Evolutionary conservation across 345 rosid species (phyloP).

Genomic region (Acer campestre): DNA sequence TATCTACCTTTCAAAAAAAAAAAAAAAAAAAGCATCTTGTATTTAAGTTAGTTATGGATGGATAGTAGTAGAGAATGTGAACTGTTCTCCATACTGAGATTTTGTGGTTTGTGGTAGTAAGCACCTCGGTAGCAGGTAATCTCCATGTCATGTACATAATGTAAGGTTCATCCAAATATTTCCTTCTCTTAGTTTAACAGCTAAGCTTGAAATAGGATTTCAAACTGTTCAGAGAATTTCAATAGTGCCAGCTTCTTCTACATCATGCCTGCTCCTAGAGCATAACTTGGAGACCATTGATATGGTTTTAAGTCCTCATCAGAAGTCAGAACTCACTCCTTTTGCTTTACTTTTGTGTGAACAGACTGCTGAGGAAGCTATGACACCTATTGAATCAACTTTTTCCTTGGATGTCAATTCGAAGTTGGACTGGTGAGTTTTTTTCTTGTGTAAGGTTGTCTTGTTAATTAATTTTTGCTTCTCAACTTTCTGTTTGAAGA

Average conservation of each 20-base stretch:
- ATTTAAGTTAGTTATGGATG: not conserved
- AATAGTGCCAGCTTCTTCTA: not conserved
- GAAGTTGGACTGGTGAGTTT: slow-evolving; percentile 88
- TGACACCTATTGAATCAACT: slow-evolving; percentile 99
- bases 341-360: slow-evolving; percentile 21
- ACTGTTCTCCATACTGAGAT: not conserved
- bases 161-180: not conserved
- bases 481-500: not conserved
- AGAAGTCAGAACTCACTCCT: slow-evolving; percentile 3
- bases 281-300: not conserved
- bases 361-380: slow-evolving; percentile 99
- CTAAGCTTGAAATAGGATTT: not conserved
- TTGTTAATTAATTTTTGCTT: not conserved
- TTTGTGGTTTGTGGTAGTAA: not conserved
- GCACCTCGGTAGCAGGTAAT: not conserved
- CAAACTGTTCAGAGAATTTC: not conserved
- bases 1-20: not conserved
- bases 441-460: slow-evolving; percentile 6
- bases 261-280: not conserved
- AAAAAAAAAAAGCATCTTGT: not conserved
- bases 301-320: not conserved
- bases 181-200: not conserved
- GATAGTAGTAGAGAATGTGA: not conserved
- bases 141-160: not conserved
- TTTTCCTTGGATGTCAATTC: slow-evolving; percentile 96